Conservation (phyloP, 2,329 filamentous ascomycete species). For the Didymella sp. region DNA sequence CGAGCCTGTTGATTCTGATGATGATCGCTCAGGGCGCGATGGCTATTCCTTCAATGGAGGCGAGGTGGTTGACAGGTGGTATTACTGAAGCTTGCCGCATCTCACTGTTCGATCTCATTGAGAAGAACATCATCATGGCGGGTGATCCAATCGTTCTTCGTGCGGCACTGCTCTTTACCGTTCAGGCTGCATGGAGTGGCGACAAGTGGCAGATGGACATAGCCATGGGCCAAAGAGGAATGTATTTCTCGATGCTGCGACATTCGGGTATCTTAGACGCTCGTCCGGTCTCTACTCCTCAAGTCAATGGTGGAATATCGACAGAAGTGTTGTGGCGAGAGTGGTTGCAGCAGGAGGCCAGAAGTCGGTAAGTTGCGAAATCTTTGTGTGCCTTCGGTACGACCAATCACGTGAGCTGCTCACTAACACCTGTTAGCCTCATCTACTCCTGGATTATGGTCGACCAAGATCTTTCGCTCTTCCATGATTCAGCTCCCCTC, state of each 20-base stretch:
- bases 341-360: slow-evolving; percentile 70
- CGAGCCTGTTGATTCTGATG: slow-evolving; percentile 70
- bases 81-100: slow-evolving; percentile 75
- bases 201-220: slow-evolving; percentile 83
- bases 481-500: slow-evolving; percentile 54
- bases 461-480: slow-evolving; percentile 65
- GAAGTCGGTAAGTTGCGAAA: slow-evolving; percentile 61
- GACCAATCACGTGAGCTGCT: slow-evolving; percentile 32
- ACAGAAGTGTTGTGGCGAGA: slow-evolving; percentile 65
- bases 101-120: slow-evolving; percentile 73
- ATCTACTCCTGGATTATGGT: slow-evolving; percentile 80
- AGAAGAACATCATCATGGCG: slow-evolving; percentile 73
- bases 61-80: slow-evolving; percentile 69
- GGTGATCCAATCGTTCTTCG: slow-evolving; percentile 70
- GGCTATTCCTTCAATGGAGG: slow-evolving; percentile 69
- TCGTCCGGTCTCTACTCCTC: slow-evolving; percentile 55
- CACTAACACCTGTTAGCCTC: slow-evolving; percentile 56
- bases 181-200: slow-evolving; percentile 74
- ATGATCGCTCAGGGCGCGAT: slow-evolving; percentile 77
- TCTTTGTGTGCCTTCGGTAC: slow-evolving; percentile 19
- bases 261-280: slow-evolving; percentile 71
- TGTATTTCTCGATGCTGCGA: slow-evolving; percentile 76
- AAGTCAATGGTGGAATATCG: slow-evolving; percentile 52
- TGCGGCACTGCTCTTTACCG: slow-evolving; percentile 71
- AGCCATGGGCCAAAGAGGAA: slow-evolving; percentile 74